Conservation (phyloP, 345 rosid genomes). For the Euclidium syriacum region DNA sequence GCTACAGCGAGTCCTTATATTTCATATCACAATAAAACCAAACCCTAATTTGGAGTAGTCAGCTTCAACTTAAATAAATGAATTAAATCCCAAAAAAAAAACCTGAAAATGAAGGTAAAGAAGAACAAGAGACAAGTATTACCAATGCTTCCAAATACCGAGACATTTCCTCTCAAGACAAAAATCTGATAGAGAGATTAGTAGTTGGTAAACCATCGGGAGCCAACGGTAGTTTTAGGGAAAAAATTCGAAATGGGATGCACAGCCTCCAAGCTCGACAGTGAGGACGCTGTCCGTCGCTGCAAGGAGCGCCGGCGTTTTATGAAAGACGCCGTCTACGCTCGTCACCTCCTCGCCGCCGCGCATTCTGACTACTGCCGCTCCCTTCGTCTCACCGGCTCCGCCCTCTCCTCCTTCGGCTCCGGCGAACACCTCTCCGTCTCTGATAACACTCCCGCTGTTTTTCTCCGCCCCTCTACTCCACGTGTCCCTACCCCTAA, state of each 20-base stretch:
- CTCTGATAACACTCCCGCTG: conserved; percentile 77
- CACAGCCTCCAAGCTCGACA: conserved; percentile 82
- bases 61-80: neutral
- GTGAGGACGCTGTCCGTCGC: conserved; percentile 84
- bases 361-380: conserved; percentile 94
- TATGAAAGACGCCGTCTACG: conserved; percentile 74
- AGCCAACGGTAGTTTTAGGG: no score
- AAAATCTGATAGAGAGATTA: no score
- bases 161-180: conserved; percentile 96
- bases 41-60: conserved; percentile 4
- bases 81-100: neutral
- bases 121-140: neutral
- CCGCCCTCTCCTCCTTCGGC: conserved; percentile 74
- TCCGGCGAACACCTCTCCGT: conserved; percentile 63
- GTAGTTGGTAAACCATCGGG: no score
- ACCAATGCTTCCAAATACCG: conserved; percentile 94
- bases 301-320: conserved; percentile 96
- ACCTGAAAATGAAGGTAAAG: neutral
- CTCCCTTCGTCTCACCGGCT: conserved; percentile 76
- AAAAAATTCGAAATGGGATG: conserved; percentile 53
- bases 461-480: conserved; percentile 44
- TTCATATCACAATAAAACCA: neutral
- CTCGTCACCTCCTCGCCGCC: conserved; percentile 75
- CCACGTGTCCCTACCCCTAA: conserved; percentile 38
- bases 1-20: conserved; percentile 41